phyloP scores from a whole-genome alignment of 2,329 filamentous ascomycete species.

The Fragosphaeria purpurea region DNA sequence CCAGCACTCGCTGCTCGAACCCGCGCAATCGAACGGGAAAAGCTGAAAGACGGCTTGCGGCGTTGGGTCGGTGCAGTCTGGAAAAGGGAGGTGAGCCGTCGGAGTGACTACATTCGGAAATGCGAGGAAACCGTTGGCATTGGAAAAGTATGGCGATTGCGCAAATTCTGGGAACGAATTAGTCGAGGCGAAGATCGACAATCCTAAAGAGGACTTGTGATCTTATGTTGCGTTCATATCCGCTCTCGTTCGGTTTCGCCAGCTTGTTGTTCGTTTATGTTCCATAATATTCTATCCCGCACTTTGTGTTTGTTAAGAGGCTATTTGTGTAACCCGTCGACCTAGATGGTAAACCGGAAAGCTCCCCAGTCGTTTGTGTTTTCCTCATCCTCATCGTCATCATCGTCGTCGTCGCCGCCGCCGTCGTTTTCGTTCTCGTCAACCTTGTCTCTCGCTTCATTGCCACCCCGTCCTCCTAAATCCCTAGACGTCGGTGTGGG shows the following conservation, averaged over 20 bases:
- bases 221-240: background rate
- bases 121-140: conserved; percentile 42
- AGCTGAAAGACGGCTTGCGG: conserved; percentile 55
- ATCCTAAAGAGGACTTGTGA: background rate
- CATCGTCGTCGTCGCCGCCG: conserved; percentile 30
- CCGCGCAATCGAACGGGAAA: conserved; percentile 54
- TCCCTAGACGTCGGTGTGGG: conserved; percentile 11
- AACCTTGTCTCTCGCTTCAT: conserved; percentile 17
- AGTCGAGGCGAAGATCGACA: conserved; percentile 27
- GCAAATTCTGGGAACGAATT: conserved; percentile 57
- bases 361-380: conserved; percentile 50
- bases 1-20: conserved; percentile 53
- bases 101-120: conserved; percentile 34
- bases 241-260: too few relatives aligned
- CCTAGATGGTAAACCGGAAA: conserved; percentile 37
- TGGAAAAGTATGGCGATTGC: conserved; percentile 50
- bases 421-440: conserved; percentile 29
- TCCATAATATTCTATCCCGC: too few relatives aligned
- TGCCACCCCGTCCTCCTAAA: background rate
- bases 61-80: conserved; percentile 54
- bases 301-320: too few relatives aligned
- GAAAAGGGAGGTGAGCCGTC: conserved; percentile 40
- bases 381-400: conserved; percentile 34
- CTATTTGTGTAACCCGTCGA: too few relatives aligned
- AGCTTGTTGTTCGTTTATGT: too few relatives aligned